phyloP scores from a whole-genome alignment of 352 stramenopile species.

The Thalassiosira mediterranea region DNA sequence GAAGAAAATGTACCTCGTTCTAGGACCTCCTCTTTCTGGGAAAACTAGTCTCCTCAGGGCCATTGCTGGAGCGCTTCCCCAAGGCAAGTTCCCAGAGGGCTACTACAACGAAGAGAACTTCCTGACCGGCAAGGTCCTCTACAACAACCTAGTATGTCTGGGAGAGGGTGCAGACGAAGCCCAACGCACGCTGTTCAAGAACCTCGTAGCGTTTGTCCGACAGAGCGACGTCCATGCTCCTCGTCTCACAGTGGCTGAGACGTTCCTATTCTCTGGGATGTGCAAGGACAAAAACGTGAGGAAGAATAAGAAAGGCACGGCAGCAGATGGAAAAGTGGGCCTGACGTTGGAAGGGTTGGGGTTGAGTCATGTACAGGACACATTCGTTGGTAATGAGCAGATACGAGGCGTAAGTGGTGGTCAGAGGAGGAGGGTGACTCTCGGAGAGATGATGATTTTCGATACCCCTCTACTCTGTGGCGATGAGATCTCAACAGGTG shows the following conservation, averaged over 20 bases:
- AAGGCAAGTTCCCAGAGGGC: too few species aligned
- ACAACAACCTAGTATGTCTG: constrained; percentile 68
- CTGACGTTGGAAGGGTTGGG: constrained; percentile 88
- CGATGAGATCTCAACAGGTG: constrained; percentile 93
- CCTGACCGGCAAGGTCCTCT: constrained; percentile 49
- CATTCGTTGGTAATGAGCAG: constrained; percentile 89
- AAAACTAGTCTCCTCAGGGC: constrained; percentile 71
- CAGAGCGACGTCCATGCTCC: constrained; percentile 88
- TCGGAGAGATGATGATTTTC: constrained; percentile 91
- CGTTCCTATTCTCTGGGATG: constrained; percentile 88
- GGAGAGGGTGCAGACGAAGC: constrained; percentile 55
- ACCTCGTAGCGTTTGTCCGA: constrained; percentile 87
- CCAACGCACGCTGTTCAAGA: constrained; percentile 57
- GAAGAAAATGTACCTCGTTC: constrained; percentile 59
- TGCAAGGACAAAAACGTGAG: constrained; percentile 54
- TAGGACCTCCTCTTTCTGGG: constrained; percentile 67
- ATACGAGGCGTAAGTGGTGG: constrained; percentile 91
- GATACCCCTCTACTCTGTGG: constrained; percentile 86
- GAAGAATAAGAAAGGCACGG: constrained; percentile 56
- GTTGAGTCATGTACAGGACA: constrained; percentile 88
- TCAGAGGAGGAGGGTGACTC: constrained; percentile 88
- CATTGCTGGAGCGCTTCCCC: constrained; percentile 46
- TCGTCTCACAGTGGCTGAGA: constrained; percentile 90
- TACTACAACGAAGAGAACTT: too few species aligned
- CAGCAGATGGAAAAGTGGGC: constrained; percentile 84